Percentiles rank a stretch among this genome's conserved stretches.
phyloP scores from a whole-genome alignment of 495 filamentous ascomycete genomes.

The Echria macrotheca region DNA sequence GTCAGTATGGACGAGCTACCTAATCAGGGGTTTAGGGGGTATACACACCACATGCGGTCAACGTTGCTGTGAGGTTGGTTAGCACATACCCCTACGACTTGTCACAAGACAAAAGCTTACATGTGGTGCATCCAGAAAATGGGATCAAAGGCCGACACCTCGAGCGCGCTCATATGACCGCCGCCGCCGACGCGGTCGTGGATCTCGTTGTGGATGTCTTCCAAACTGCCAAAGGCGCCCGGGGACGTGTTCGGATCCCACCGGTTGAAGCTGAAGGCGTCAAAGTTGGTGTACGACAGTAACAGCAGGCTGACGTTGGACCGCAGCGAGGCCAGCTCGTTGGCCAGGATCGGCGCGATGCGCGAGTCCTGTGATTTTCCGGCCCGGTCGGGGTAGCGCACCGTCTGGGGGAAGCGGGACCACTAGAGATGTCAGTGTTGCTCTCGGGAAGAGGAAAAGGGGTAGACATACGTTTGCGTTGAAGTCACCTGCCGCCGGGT shows the following conservation, averaged over 20 bases:
- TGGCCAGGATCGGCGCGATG: conserved; percentile 43
- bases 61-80: conserved; percentile 29
- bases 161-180: conserved; percentile 60
- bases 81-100: not conserved
- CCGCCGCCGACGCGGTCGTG: conserved; percentile 50
- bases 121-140: conserved; percentile 64
- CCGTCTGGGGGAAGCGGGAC: conserved; percentile 20
- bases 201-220: conserved; percentile 60
- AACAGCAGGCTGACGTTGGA: conserved; percentile 50
- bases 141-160: conserved; percentile 66
- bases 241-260: conserved; percentile 38
- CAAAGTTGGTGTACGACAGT: conserved; percentile 52
- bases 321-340: conserved; percentile 32
- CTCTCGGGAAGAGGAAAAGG: not conserved
- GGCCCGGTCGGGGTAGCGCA: conserved; percentile 19
- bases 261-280: conserved; percentile 51
- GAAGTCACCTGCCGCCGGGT: conserved; percentile 20
- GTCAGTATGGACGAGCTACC: not conserved
- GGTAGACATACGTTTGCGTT: conserved; percentile 1
- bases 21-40: not conserved
- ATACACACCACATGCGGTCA: conserved; percentile 50
- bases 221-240: conserved; percentile 48
- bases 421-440: conserved; percentile 11
- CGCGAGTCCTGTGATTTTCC: conserved; percentile 35
- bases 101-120: conserved; percentile 22